Conservation (phyloP, 2,329 filamentous ascomycete genomes). For the Monosporascus sp. region DNA sequence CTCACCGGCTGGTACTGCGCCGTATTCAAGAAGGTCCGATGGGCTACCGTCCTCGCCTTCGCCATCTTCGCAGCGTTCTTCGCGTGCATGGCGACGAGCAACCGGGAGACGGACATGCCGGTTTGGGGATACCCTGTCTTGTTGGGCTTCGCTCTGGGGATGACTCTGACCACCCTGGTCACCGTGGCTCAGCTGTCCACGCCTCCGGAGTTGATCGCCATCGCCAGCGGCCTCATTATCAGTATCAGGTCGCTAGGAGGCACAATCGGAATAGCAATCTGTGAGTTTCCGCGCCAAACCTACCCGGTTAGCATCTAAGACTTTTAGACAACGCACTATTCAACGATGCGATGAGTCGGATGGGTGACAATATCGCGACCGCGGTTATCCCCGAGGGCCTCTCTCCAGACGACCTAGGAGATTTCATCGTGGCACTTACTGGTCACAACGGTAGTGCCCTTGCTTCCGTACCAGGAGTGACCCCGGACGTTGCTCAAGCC, state of each 20-base stretch:
- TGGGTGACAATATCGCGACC: slow-evolving; percentile 27
- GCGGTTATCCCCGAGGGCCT: slow-evolving; percentile 28
- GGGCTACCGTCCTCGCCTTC: slow-evolving; percentile 22
- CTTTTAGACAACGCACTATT: slow-evolving; percentile 19
- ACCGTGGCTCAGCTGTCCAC: slow-evolving; percentile 34
- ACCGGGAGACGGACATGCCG: slow-evolving; percentile 11
- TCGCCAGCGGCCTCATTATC: slow-evolving; percentile 29
- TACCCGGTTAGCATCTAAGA: not conserved
- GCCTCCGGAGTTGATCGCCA: slow-evolving; percentile 30
- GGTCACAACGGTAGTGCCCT: slow-evolving; percentile 22
- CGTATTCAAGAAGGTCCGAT: slow-evolving; percentile 20
- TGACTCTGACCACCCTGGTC: slow-evolving; percentile 29
- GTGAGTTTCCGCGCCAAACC: not conserved
- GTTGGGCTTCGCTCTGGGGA: slow-evolving; percentile 30
- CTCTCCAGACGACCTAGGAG: slow-evolving; percentile 11
- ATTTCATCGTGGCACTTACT: slow-evolving; percentile 23
- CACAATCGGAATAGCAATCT: slow-evolving; percentile 44
- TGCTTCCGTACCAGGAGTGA: slow-evolving; percentile 22
- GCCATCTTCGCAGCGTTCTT: slow-evolving; percentile 28
- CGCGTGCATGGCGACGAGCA: slow-evolving; percentile 30
- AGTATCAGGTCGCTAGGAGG: slow-evolving; percentile 38
- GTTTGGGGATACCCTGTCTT: slow-evolving; percentile 34
- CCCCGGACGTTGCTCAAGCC: slow-evolving; percentile 22
- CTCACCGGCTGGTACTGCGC: slow-evolving; percentile 28
- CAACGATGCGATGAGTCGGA: slow-evolving; percentile 19